A percentile compares a stretch with the other conserved stretches of the same genome.
Conservation (phyloP, 257 asterid genomes). For the Ilex asprella region DNA sequence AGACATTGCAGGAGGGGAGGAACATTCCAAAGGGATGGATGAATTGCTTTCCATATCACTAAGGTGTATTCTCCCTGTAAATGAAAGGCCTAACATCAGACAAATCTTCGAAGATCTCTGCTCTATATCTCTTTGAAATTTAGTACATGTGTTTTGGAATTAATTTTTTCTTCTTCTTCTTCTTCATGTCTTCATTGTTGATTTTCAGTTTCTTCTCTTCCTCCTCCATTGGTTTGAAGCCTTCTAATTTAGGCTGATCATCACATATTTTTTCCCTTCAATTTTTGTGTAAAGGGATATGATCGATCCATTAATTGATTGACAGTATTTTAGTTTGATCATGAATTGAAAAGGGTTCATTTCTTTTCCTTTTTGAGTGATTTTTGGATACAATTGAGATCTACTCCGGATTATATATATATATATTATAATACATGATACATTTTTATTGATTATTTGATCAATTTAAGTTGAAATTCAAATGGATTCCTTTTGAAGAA, state of each 20-base stretch:
- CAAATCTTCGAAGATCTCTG: conserved; percentile 64
- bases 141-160: conserved; percentile 52
- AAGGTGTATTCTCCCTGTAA: conserved; percentile 84
- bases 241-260: conserved; percentile 44
- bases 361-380: too few relatives aligned
- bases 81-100: conserved; percentile 85
- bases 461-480: too few relatives aligned
- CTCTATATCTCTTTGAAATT: conserved; percentile 62
- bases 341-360: conserved; percentile 7
- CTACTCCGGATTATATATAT: too few relatives aligned
- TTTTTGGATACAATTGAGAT: too few relatives aligned
- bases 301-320: conserved; percentile 66
- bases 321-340: conserved; percentile 40
- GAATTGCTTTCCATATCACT: conserved; percentile 71
- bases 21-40: conserved; percentile 67
- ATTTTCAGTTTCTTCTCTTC: neutral
- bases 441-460: too few relatives aligned
- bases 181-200: conserved; percentile 22
- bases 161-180: conserved; percentile 16
- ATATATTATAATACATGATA: too few relatives aligned
- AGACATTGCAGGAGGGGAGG: conserved; percentile 79
- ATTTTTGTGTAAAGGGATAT: conserved; percentile 91
- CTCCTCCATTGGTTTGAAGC: conserved; percentile 33
- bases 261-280: conserved; percentile 46
- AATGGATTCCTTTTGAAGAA: too few relatives aligned